These are phyloP conservation scores for Groenewaldozyma auringiensis DNA, from an alignment of 1,139 yeast species.

Conservation along the genomic window DNA sequence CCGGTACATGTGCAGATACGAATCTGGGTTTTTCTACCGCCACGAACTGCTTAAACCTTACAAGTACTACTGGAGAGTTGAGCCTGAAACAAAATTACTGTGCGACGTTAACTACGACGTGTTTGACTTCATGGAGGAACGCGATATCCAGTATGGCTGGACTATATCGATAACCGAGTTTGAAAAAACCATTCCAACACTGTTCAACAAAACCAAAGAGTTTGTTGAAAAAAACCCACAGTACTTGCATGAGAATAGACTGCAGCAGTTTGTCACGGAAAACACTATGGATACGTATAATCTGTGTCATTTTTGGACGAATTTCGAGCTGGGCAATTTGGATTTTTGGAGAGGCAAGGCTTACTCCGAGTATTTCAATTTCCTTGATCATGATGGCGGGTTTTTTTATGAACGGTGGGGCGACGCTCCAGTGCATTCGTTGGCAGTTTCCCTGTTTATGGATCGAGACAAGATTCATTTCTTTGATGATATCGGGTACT, in stretches of 20 bases:
- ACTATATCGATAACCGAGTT: constrained; percentile 60
- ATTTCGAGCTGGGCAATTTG: constrained; percentile 76
- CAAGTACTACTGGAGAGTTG: constrained; percentile 68
- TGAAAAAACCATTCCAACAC: constrained; percentile 47
- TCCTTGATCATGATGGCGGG: constrained; percentile 70
- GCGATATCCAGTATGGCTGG: constrained; percentile 56
- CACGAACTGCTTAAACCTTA: constrained; percentile 47
- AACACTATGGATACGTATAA: constrained; percentile 52
- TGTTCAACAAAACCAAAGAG: constrained; percentile 49
- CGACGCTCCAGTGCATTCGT: constrained; percentile 86
- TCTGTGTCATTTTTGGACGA: constrained; percentile 87
- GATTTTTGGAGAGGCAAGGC: constrained; percentile 66
- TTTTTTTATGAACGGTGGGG: constrained; percentile 97
- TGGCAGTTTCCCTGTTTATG: constrained; percentile 68
- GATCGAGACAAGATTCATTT: constrained; percentile 61
- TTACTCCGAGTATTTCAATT: constrained; percentile 60
- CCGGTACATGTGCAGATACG: constrained; percentile 72
- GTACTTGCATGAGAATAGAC: constrained; percentile 53
- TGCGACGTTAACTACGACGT: constrained; percentile 64
- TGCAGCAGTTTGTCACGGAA: constrained; percentile 64
- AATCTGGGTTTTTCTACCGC: constrained; percentile 57
- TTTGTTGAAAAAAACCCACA: constrained; percentile 44
- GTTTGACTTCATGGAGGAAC: constrained; percentile 52
- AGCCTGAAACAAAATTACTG: constrained; percentile 53
- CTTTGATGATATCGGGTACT: constrained; percentile 76